A percentile compares a stretch with the other conserved stretches of the same genome.
Evolutionary conservation across 1,284 basidiomycete species (phyloP).

Genomic region (Meira miltonrushii): DNA sequence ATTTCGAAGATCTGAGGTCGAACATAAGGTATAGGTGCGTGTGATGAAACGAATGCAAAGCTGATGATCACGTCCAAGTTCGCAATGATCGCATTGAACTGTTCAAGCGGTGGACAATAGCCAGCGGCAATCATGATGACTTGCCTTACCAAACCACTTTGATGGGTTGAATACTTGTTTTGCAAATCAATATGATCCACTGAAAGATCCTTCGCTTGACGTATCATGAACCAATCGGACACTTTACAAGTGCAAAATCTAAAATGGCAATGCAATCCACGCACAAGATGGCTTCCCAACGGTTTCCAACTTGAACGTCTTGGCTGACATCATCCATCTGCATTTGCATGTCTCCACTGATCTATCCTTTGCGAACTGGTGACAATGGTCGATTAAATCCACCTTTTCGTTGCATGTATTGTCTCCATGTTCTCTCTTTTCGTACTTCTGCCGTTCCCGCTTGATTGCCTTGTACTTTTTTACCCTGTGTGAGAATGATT

Average conservation of each 20-base stretch:
- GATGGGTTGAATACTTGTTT: slow-evolving; percentile 68
- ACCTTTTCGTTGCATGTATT: slow-evolving; percentile 72
- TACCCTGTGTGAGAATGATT: slow-evolving; percentile 49
- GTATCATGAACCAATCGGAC: too few relatives aligned
- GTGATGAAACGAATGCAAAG: slow-evolving; percentile 82
- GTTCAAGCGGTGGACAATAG: slow-evolving; percentile 83
- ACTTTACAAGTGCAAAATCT: too few relatives aligned
- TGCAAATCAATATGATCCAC: slow-evolving; percentile 71
- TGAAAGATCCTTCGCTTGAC: slow-evolving; percentile 70
- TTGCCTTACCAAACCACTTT: slow-evolving; percentile 81
- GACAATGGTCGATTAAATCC: slow-evolving; percentile 8
- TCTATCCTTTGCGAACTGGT: slow-evolving; percentile 4
- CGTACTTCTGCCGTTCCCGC: slow-evolving; percentile 65
- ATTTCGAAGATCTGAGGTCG: slow-evolving; percentile 61
- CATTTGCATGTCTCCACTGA: too few relatives aligned
- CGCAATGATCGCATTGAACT: slow-evolving; percentile 77
- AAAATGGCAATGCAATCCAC: too few relatives aligned
- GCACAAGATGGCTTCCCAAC: too few relatives aligned
- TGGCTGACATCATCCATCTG: too few relatives aligned
- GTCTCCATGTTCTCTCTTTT: slow-evolving; percentile 87
- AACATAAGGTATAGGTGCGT: slow-evolving; percentile 79
- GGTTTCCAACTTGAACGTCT: too few relatives aligned
- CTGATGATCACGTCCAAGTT: slow-evolving; percentile 83
- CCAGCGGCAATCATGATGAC: slow-evolving; percentile 77
- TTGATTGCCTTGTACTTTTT: slow-evolving; percentile 65